Evolutionary conservation across 805 yeast genomes (phyloP), one percentile per base, ranked within the genome.

Genomic region (Metschnikowia colocasiae): DNA sequence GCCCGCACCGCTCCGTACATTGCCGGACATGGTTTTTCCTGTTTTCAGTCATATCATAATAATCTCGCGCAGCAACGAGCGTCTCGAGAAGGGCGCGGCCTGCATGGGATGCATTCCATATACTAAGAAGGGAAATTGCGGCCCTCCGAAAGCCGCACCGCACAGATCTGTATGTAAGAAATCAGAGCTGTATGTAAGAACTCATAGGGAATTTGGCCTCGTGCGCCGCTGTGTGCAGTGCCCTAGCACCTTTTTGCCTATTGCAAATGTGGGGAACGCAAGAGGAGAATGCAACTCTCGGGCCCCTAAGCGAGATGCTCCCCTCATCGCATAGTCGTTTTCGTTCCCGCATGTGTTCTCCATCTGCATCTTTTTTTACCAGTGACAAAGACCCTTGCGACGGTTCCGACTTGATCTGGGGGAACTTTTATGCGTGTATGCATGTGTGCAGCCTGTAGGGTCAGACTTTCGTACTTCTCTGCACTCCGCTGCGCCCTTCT

Each of bases 191-290:
- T 31, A 31, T 31, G 33, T n/a, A 31, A n/a, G 20, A 31, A 16
- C 4, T 22, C 13, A 12, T 13, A 40, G 27, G 29, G 15, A 10
- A 12, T n/a, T 9, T 9, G 19, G 7, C 35, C 4, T 13, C 15
- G 27, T 23, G 36, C 29, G 30, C 19, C n/a, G 4, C 16, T 7
- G n/a, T 40, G 32, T 40, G 43, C 43, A 40, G 43, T 23, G 23
- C 35, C 16, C 4, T 9, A 20, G 15, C 20, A 8, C 34, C 27
- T n/a, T 27, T 29, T 40, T 40, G 30, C 43, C 31, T 40, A 20
- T 15, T 40, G 12, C 29, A 32, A 31, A 15, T 40, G 43, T 40
- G 43, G 43, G 43, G 43, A 40, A 31, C 36, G 30, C 27, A 8
- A 19, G 34, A 19, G 42, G 34, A 19, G 34, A 29, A 7, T 18